Evolutionary conservation across 2,329 filamentous ascomycete genomes (phyloP).

Genomic region (Hyphodiscus sp.): DNA sequence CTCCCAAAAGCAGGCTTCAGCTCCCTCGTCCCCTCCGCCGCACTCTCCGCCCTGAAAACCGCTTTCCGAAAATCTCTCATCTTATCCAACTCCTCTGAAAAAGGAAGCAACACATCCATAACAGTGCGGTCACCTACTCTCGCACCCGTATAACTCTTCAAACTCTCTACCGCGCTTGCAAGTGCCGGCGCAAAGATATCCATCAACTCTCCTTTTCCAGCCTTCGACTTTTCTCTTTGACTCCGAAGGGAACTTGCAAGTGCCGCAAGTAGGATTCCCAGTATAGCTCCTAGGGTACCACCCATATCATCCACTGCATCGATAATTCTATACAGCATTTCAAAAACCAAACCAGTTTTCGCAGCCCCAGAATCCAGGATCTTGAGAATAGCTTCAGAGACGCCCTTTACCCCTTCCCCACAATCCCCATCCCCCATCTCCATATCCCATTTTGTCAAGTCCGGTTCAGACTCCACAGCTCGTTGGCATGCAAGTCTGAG

Average conservation of each 20-base stretch:
- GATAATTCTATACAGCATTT: constrained; percentile 26
- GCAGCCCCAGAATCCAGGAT: constrained; percentile 13
- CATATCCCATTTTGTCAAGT: constrained; percentile 46
- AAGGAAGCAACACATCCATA: constrained; percentile 30
- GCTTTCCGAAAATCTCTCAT: constrained; percentile 29
- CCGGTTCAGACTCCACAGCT: constrained; percentile 38
- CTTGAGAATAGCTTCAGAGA: constrained; percentile 24
- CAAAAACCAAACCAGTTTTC: constrained; percentile 22
- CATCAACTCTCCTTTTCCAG: constrained; percentile 6
- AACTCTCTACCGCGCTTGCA: constrained; percentile 18
- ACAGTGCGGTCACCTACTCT: constrained; percentile 28
- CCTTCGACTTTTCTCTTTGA: background rate
- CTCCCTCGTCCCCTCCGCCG: constrained; percentile 44
- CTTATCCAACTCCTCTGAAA: constrained; percentile 23
- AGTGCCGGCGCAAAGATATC: constrained; percentile 17
- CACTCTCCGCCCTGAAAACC: constrained; percentile 40
- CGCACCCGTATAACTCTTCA: constrained; percentile 26
- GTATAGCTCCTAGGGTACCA: constrained; percentile 29
- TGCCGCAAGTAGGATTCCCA: constrained; percentile 27
- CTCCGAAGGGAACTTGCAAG: constrained; percentile 9
- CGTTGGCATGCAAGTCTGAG: constrained; percentile 27
- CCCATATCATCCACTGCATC: constrained; percentile 32
- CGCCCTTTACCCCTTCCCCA: constrained; percentile 29
- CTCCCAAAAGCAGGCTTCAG: constrained; percentile 48
- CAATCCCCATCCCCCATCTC: constrained; percentile 31